Conservation (phyloP, 169 alveolate genomes). For the Eimeria brunetti region DNA sequence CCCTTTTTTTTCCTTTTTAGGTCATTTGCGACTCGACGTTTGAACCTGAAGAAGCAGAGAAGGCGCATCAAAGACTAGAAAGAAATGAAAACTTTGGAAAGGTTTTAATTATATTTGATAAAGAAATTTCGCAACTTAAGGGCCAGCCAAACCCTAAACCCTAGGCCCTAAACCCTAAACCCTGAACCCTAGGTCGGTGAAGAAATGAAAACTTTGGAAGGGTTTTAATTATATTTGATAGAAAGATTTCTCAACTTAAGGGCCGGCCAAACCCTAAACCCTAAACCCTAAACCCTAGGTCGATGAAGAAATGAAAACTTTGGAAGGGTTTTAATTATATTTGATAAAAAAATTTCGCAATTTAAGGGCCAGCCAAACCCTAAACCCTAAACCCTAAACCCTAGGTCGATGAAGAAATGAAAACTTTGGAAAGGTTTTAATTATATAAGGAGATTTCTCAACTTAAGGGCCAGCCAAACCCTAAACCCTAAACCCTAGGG, state of each 20-base stretch:
- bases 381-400: conserved; percentile 2
- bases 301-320: not conserved
- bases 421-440: conserved; percentile 6
- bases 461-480: not conserved
- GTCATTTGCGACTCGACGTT: conserved; percentile 15
- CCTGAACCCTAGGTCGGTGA: not conserved
- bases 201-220: not conserved
- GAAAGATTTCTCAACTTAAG: not conserved
- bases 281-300: not conserved
- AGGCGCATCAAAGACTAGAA: conserved; percentile 25
- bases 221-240: not conserved
- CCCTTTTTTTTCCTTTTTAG: not conserved
- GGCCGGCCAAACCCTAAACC: conserved; percentile 11
- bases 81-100: not conserved
- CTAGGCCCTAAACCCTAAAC: conserved; percentile 17
- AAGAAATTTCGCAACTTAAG: not conserved
- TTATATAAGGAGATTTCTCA: not conserved
- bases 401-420: not conserved
- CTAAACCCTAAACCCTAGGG: conserved; percentile 1
- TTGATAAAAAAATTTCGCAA: not conserved
- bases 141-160: conserved; percentile 33
- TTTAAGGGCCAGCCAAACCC: not conserved
- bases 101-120: not conserved
- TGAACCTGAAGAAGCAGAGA: conserved; percentile 13
- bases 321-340: not conserved